phyloP scores from a whole-genome alignment of 2,329 filamentous ascomycete species.

The Laburnicola sp. region DNA sequence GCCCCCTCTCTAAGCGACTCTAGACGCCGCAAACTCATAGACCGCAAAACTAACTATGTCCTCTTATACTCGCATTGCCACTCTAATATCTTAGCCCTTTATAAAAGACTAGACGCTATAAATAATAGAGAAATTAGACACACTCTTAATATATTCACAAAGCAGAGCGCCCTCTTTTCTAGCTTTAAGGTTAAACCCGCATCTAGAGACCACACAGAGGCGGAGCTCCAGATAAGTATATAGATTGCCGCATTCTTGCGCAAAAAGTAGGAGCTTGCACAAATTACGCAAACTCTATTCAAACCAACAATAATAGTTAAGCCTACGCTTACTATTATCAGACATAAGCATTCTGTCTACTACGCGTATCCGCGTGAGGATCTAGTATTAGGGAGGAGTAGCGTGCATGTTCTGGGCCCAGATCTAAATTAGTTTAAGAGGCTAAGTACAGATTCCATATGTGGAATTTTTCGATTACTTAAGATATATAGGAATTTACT shows the following conservation, averaged over 20 bases:
- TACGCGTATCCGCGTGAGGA: conserved; percentile 20
- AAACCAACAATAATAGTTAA: conserved; percentile 16
- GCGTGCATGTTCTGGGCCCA: conserved; percentile 21
- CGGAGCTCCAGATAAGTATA: conserved; percentile 23
- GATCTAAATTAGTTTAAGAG: conserved; percentile 19
- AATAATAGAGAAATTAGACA: conserved; percentile 14
- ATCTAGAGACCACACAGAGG: conserved; percentile 16
- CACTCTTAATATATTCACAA: conserved; percentile 20
- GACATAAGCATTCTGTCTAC: conserved; percentile 22
- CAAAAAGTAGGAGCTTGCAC: conserved; percentile 22
- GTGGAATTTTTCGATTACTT: conserved; percentile 21
- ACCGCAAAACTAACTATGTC: no score
- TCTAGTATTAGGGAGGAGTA: conserved; percentile 16
- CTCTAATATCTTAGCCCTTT: not conserved
- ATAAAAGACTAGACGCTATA: conserved; percentile 14
- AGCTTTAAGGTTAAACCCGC: conserved; percentile 21
- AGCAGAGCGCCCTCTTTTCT: conserved; percentile 21
- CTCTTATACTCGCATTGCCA: no score
- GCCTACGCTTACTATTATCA: conserved; percentile 22
- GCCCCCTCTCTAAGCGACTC: not conserved
- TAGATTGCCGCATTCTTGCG: conserved; percentile 23
- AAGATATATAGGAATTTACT: conserved; percentile 23
- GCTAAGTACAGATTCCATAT: conserved; percentile 22
- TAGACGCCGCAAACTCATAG: no score
- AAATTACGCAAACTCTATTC: conserved; percentile 7